These are phyloP conservation scores for Phytopythium helicoides DNA, from an alignment of 352 stramenopile genomes.

Conservation along the genomic window DNA sequence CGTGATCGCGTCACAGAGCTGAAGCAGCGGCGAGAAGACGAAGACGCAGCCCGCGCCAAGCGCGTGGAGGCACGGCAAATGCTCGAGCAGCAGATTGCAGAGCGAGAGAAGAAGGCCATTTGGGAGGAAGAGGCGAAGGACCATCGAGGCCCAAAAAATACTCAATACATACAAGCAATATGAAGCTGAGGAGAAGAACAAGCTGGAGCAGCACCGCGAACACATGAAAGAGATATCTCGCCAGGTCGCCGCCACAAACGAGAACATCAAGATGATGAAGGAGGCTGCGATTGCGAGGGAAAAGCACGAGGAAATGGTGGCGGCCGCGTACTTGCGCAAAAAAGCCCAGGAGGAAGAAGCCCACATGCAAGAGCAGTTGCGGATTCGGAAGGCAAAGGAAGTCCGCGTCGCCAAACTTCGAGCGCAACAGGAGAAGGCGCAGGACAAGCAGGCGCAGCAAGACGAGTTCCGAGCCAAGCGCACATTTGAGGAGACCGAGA, in stretches of 20 bases:
- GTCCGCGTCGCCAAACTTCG: constrained; percentile 69
- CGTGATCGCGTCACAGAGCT: constrained; percentile 57
- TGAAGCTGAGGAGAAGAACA: constrained; percentile 60
- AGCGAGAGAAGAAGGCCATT: constrained; percentile 64
- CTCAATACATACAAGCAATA: constrained; percentile 82
- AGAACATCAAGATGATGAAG: constrained; percentile 67
- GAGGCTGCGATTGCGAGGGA: constrained; percentile 38
- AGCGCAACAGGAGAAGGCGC: constrained; percentile 77
- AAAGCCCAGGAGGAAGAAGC: constrained; percentile 71
- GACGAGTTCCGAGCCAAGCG: constrained; percentile 77
- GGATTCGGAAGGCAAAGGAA: constrained; percentile 70
- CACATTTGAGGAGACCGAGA: constrained; percentile 64
- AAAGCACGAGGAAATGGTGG: constrained; percentile 65
- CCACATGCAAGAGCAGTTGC: constrained; percentile 55
- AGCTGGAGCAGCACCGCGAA: constrained; percentile 47
- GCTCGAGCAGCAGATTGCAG: constrained; percentile 69
- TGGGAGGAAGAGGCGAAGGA: constrained; percentile 78
- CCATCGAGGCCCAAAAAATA: constrained; percentile 75
- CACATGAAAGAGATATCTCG: constrained; percentile 37
- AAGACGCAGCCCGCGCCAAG: constrained; percentile 38
- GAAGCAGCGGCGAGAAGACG: constrained; percentile 39
- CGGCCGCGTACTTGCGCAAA: constrained; percentile 62
- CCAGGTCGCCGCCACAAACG: constrained; percentile 63
- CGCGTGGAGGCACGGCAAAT: constrained; percentile 59
- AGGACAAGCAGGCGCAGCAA: constrained; percentile 66